Evolutionary conservation across 371 early-diverging fungal genomes (phyloP).

Genomic region (Synchytrium microbalum): DNA sequence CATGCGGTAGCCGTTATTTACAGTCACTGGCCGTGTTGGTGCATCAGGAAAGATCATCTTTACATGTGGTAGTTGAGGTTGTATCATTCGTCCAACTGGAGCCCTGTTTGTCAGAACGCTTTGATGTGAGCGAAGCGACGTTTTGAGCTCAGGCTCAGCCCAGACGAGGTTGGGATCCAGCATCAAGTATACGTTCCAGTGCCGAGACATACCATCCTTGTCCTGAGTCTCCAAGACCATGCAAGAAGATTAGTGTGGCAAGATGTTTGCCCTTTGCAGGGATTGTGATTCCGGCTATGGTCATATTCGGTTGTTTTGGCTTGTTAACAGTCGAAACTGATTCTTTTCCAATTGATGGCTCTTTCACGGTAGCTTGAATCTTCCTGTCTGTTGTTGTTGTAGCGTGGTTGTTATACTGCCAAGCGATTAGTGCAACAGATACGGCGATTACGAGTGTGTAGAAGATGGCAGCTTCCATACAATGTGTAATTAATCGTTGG

Average conservation of each 20-base stretch:
- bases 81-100: constrained; percentile 60
- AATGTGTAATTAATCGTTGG: too few relatives aligned
- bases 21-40: constrained; percentile 68
- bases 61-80: constrained; percentile 57
- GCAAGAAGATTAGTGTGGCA: constrained; percentile 49
- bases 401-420: too few relatives aligned
- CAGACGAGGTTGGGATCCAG: background rate
- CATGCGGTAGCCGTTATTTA: constrained; percentile 81
- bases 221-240: constrained; percentile 52
- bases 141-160: background rate
- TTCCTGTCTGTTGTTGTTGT: too few relatives aligned
- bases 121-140: background rate
- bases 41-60: constrained; percentile 85
- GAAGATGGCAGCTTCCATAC: too few relatives aligned
- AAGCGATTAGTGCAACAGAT: too few relatives aligned
- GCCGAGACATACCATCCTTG: constrained; percentile 33
- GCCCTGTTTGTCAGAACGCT: constrained; percentile 10
- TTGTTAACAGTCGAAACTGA: too few relatives aligned
- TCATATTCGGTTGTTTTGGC: background rate
- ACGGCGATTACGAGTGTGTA: too few relatives aligned
- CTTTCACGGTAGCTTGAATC: too few relatives aligned
- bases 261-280: constrained; percentile 30
- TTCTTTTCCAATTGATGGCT: too few relatives aligned
- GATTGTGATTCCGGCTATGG: background rate
- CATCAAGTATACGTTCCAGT: background rate